phyloP scores from a whole-genome alignment of 2,329 filamentous ascomycete genomes.

The Xylariaceae sp. region DNA sequence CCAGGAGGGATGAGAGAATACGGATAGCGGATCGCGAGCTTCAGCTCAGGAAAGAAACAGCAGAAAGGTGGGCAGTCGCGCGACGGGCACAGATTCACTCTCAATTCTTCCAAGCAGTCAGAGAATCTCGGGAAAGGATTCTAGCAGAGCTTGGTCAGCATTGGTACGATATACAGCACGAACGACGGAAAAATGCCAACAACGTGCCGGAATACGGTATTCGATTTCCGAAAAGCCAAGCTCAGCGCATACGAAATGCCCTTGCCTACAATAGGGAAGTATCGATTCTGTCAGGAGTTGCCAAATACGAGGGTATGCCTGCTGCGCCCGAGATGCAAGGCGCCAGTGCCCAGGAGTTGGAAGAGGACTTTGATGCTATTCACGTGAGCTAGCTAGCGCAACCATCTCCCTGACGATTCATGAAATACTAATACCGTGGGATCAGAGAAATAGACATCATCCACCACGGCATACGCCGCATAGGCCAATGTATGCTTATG shows the following conservation, averaged over 20 bases:
- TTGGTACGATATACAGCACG: constrained; percentile 89
- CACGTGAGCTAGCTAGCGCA: constrained; percentile 63
- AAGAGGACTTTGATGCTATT: constrained; percentile 86
- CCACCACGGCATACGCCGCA: constrained; percentile 37
- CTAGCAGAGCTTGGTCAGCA: constrained; percentile 79
- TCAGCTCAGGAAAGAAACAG: constrained; percentile 67
- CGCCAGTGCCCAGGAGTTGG: constrained; percentile 67
- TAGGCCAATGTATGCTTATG: constrained; percentile 41
- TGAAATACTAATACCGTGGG: constrained; percentile 15
- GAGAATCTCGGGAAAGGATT: constrained; percentile 75
- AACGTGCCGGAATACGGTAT: constrained; percentile 78
- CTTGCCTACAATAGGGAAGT: constrained; percentile 94
- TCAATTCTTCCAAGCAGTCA: constrained; percentile 83
- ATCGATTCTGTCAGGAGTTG: constrained; percentile 81
- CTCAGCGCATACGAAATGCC: constrained; percentile 77
- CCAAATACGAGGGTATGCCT: constrained; percentile 94
- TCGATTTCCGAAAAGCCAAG: constrained; percentile 70
- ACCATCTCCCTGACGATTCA: background rate
- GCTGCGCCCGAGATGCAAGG: constrained; percentile 81
- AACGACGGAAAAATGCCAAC: constrained; percentile 73
- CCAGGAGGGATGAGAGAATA: constrained; percentile 75
- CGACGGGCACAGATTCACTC: constrained; percentile 81
- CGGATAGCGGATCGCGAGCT: constrained; percentile 70
- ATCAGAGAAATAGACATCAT: constrained; percentile 32
- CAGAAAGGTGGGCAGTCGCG: constrained; percentile 71